Evolutionary conservation across 495 filamentous ascomycete genomes (phyloP).

Genomic region (Aspergillus biplanus): DNA sequence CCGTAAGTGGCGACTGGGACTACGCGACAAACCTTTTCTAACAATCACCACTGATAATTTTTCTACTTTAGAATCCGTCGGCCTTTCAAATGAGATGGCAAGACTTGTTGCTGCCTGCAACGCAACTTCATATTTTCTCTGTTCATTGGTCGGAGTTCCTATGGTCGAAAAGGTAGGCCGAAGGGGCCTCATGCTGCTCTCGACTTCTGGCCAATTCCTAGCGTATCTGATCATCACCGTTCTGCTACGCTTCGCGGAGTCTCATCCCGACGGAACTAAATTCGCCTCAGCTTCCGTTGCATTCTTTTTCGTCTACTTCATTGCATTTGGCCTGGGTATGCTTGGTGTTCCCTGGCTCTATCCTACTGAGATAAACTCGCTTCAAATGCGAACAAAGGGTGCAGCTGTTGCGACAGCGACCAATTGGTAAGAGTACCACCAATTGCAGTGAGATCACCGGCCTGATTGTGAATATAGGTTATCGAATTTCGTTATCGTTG

Average conservation of each 20-base stretch:
- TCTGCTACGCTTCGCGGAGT: slow-evolving; percentile 50
- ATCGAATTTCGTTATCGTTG: slow-evolving; percentile 63
- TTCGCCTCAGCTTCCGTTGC: slow-evolving; percentile 49
- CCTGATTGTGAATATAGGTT: slow-evolving; percentile 31
- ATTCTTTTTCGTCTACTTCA: slow-evolving; percentile 59
- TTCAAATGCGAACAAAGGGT: slow-evolving; percentile 60
- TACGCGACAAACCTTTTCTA: too few species aligned
- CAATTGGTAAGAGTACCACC: slow-evolving; percentile 49
- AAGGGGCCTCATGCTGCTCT: slow-evolving; percentile 55
- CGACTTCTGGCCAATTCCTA: slow-evolving; percentile 46
- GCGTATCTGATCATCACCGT: slow-evolving; percentile 62
- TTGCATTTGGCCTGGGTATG: slow-evolving; percentile 58
- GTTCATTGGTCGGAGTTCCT: slow-evolving; percentile 46
- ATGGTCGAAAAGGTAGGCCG: slow-evolving; percentile 57
- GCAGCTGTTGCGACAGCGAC: slow-evolving; percentile 62
- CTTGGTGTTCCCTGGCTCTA: slow-evolving; percentile 65
- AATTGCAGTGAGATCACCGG: neutral
- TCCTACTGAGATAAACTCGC: slow-evolving; percentile 63
- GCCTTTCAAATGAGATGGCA: slow-evolving; percentile 48
- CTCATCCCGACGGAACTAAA: slow-evolving; percentile 14
- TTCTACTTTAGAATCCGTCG: slow-evolving; percentile 37
- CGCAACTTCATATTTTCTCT: slow-evolving; percentile 53
- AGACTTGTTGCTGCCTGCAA: slow-evolving; percentile 57
- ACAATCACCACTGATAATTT: too few species aligned
- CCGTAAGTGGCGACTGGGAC: slow-evolving; percentile 1